Evolutionary conservation across 2,329 filamentous ascomycete species (phyloP).

Genomic region (Coniochaeta hoffmannii): DNA sequence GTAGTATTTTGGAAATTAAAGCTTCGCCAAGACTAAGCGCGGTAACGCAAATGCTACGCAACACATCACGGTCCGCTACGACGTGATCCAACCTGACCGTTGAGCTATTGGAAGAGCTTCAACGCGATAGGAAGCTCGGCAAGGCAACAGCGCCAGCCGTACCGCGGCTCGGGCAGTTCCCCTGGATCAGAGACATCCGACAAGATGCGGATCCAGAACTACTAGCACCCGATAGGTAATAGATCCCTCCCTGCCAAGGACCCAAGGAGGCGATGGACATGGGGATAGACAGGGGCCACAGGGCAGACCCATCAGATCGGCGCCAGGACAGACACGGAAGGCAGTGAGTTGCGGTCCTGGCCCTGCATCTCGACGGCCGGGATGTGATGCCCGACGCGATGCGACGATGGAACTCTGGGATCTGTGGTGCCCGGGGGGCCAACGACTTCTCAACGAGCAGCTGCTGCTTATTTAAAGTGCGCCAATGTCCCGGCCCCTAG

Average conservation of each 20-base stretch:
- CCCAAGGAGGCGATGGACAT: not conserved
- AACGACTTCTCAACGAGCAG: not conserved
- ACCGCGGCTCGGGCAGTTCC: not conserved
- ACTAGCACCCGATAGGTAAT: not conserved
- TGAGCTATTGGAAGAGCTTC: not conserved
- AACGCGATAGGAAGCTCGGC: constrained; percentile 2
- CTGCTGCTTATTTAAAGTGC: not conserved
- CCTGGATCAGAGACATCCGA: not conserved
- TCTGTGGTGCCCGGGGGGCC: not conserved
- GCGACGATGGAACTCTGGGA: not conserved
- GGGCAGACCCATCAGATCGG: not conserved
- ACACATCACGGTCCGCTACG: not conserved
- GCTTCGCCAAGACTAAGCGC: not conserved
- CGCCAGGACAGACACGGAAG: constrained; percentile 1
- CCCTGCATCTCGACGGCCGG: not conserved
- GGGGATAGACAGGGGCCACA: not conserved
- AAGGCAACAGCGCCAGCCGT: not conserved
- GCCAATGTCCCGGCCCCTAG: not conserved
- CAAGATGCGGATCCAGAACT: not conserved
- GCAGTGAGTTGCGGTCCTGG: not conserved
- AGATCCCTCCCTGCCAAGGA: not conserved
- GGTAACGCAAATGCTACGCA: not conserved
- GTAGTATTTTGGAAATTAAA: constrained; percentile 3
- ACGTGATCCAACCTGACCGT: not conserved
- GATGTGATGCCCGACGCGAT: not conserved